Evolutionary conservation across 2,329 filamentous ascomycete species (phyloP).

Genomic region (Aspergillus sp.): DNA sequence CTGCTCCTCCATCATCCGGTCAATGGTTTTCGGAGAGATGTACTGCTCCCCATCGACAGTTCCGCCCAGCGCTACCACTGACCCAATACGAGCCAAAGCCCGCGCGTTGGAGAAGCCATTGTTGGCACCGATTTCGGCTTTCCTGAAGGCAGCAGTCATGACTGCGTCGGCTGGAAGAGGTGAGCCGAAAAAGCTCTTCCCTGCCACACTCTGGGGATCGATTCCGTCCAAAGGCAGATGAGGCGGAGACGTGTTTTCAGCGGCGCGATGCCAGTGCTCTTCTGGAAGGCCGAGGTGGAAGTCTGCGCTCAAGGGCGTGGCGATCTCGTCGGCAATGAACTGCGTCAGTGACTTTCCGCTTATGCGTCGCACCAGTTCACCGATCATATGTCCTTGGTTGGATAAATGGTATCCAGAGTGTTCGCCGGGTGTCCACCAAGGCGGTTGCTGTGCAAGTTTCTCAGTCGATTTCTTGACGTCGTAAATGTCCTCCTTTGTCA

Average conservation of each 20-base stretch:
- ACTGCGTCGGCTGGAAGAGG: background rate
- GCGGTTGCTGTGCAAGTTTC: constrained; percentile 33
- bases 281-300: background rate
- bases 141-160: background rate
- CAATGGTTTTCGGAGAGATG: background rate
- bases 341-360: background rate
- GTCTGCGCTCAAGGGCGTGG: background rate
- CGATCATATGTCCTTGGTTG: background rate
- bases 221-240: background rate
- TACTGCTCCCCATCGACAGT: background rate
- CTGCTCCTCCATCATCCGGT: background rate
- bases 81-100: background rate
- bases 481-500: constrained; percentile 28
- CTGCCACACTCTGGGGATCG: background rate
- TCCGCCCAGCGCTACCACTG: background rate
- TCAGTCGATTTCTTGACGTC: constrained; percentile 22
- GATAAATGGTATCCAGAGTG: constrained; percentile 34
- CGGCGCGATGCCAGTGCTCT: background rate
- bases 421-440: constrained; percentile 39
- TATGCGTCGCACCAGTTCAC: background rate
- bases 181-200: background rate
- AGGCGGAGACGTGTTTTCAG: background rate
- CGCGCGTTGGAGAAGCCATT: background rate
- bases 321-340: background rate
- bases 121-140: background rate